phyloP scores from a whole-genome alignment of 306 rosid species.

The Rosa rugosa region DNA sequence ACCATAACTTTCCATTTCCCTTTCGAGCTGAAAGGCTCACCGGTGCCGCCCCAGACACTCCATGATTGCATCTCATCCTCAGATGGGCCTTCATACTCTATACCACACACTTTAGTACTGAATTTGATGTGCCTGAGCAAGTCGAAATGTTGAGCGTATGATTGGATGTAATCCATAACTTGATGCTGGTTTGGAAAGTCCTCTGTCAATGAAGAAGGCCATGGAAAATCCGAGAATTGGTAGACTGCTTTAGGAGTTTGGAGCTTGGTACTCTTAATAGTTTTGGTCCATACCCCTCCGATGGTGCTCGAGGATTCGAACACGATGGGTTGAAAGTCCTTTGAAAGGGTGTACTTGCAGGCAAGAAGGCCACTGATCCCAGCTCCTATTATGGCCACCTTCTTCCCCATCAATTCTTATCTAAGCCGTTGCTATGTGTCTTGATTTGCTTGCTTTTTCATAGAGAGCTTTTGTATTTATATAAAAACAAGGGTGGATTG shows the following conservation, averaged over 20 bases:
- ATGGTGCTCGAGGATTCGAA: slow-evolving; percentile 46
- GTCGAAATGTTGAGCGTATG: slow-evolving; percentile 53
- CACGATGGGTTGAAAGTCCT: slow-evolving; percentile 52
- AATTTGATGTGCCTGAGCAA: slow-evolving; percentile 45
- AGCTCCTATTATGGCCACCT: slow-evolving; percentile 54
- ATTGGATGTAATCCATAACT: slow-evolving; percentile 40
- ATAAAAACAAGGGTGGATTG: background rate
- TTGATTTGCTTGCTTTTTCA: too few species aligned
- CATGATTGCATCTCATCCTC: slow-evolving; percentile 37
- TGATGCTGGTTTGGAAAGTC: slow-evolving; percentile 39
- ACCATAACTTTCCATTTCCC: slow-evolving; percentile 52
- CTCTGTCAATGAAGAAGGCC: slow-evolving; percentile 52
- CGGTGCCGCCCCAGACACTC: slow-evolving; percentile 58
- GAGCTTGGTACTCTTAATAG: slow-evolving; percentile 48
- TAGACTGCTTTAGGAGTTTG: slow-evolving; percentile 50
- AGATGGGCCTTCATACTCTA: slow-evolving; percentile 43
- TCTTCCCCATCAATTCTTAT: slow-evolving; percentile 11
- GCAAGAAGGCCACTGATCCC: slow-evolving; percentile 73
- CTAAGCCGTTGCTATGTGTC: too few species aligned
- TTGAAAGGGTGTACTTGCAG: slow-evolving; percentile 48
- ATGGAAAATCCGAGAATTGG: slow-evolving; percentile 65
- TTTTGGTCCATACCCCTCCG: slow-evolving; percentile 62
- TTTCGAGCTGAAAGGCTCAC: slow-evolving; percentile 38
- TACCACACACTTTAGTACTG: slow-evolving; percentile 36
- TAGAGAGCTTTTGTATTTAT: too few species aligned